Base-by-base conservation (phyloP, 1,139 yeast species). In the Sugiyamaella grinbergsii region DNA sequence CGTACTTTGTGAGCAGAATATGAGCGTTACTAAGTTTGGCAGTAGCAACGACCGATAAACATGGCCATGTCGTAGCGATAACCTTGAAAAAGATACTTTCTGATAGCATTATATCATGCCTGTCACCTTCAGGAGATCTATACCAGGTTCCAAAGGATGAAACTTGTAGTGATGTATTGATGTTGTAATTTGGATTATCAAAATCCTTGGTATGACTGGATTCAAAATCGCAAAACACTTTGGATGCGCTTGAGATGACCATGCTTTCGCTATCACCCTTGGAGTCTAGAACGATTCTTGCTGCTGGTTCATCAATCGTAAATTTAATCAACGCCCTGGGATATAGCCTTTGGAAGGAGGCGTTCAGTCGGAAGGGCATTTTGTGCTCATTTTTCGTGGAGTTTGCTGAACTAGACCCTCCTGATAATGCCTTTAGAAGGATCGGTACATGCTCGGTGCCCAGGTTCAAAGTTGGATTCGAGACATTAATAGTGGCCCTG, bases 401-500 rank as follows among this genome's bases (percentile, higher is more conserved):
- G 18, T 18, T 19, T 6, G n/a, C 18, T 2, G 42, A 16, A 10
- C 36, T 42, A 28, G 50, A 29, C 13, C 33, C 33, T 29, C 33
- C 33, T 3, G 33, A 10, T 22, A 45, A 22, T 13, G 61, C 57
- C 33, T 60, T 55, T 47, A 66, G 46, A 15, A 70, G 42, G 1
- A 62, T 40, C 0, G 71, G 69, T 16, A 67, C 53, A 42, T 67
- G 70, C 26, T 58, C 61, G 11, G 71, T 59, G 45, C 66, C 70
- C 15, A 72, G 52, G 48, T 72, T 70, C 10, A 71, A 52, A 2
- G 72, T 69, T 1, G 76, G 76, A 1, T 73, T 64, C 10, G 71
- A 60, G 38, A 72, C 55, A 29, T 66, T 64, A 47, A 70, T 58
- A 47, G 67, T 63, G 6, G 72, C 68, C 4, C 67, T 60, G 24